Percentiles rank a stretch among this genome's conserved stretches.
Conservation (phyloP, 176 grass and related monocot species). For the maize (Zea mays) region Zm-B73-REFERENCE-NAM-5.0 NC_050101.1:173974501-173975000, state of each 20-base stretch:
- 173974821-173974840: background rate
- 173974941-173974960: background rate
- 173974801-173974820: conserved; percentile 13
- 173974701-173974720: conserved; percentile 68
- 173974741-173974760: conserved; percentile 72
- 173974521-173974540: conserved; percentile 48
- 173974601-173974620: conserved; percentile 43
- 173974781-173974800: conserved; percentile 17
- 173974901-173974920: background rate
- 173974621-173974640: conserved; percentile 68
- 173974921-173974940: background rate
- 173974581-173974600: conserved; percentile 72
- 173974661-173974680: background rate
- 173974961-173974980: conserved; percentile 3
- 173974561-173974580: conserved; percentile 78
- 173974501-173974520: conserved; percentile 54
- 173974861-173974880: background rate
- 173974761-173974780: conserved; percentile 91
- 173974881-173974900: background rate
- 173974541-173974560: conserved; percentile 77
- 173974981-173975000: background rate
- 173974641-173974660: conserved; percentile 33
- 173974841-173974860: background rate
- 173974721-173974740: conserved; percentile 75
- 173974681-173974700: conserved; percentile 31